Percentiles rank a stretch among this genome's conserved stretches.
Conservation (phyloP, 495 filamentous ascomycete species). For the Neurospora tetraspora region DNA sequence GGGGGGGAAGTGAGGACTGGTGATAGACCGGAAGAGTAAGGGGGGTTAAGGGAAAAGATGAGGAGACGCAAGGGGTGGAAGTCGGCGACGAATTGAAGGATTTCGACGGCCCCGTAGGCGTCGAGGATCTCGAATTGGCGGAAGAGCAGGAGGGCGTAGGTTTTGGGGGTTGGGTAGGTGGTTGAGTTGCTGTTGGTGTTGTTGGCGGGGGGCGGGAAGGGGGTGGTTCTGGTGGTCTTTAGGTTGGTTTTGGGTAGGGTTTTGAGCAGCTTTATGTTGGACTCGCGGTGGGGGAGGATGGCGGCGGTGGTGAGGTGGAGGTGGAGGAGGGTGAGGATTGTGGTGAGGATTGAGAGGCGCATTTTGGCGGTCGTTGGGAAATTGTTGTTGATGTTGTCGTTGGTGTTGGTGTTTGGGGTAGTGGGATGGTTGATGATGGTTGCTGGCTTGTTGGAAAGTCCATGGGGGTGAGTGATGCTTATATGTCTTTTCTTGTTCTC, state of each 20-base stretch:
- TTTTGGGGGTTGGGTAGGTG: background rate
- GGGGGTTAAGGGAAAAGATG: constrained; percentile 24
- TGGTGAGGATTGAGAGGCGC: background rate
- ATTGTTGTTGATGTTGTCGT: background rate
- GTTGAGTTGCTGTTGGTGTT: background rate
- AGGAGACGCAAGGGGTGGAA: constrained; percentile 25
- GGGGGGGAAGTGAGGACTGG: constrained; percentile 31
- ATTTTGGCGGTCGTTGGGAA: background rate
- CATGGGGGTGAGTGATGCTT: background rate
- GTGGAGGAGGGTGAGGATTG: background rate
- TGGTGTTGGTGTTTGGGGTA: background rate
- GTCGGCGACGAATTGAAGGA: constrained; percentile 39
- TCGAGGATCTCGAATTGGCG: constrained; percentile 27
- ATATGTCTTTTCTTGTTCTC: background rate
- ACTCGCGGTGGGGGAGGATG: background rate
- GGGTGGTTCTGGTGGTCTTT: background rate
- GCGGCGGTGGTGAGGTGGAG: background rate
- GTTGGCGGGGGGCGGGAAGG: background rate
- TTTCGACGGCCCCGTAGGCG: constrained; percentile 46
- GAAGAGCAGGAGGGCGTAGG: constrained; percentile 18
- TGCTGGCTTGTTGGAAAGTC: background rate
- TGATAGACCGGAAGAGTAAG: constrained; percentile 19
- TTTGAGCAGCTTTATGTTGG: background rate
- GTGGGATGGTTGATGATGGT: background rate
- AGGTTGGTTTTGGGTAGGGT: background rate